A percentile compares a stretch with the other conserved stretches of the same genome.
phyloP scores from a whole-genome alignment of 1,284 basidiomycete species.

The Malassezia japonica region DNA sequence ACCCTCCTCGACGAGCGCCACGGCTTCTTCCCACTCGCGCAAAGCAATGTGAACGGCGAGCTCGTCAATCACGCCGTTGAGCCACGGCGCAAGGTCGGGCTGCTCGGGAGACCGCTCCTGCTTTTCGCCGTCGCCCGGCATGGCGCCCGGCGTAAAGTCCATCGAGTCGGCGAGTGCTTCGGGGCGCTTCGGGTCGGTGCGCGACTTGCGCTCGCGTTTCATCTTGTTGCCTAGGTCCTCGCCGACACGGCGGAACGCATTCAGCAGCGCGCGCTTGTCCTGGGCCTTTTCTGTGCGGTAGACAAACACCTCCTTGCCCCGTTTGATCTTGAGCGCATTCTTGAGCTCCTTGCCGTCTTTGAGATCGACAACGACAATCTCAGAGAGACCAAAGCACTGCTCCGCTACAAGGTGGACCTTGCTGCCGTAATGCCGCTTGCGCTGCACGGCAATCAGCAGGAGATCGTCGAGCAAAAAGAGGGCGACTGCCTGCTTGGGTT shows the following conservation, averaged over 20 bases:
- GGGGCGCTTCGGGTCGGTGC: neutral
- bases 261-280: conserved; percentile 76
- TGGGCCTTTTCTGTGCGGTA: conserved; percentile 70
- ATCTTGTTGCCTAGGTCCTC: conserved; percentile 79
- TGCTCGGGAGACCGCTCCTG: neutral
- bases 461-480: conserved; percentile 86
- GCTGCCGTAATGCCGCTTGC: conserved; percentile 50
- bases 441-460: conserved; percentile 68
- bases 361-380: conserved; percentile 85
- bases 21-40: conserved; percentile 77
- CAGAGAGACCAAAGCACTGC: conserved; percentile 77
- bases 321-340: conserved; percentile 89
- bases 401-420: conserved; percentile 69
- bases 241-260: conserved; percentile 78
- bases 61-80: conserved; percentile 81
- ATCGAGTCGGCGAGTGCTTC: conserved; percentile 1
- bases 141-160: conserved; percentile 1
- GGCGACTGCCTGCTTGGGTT: conserved; percentile 72
- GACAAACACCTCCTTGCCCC: conserved; percentile 85
- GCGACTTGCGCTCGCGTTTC: conserved; percentile 69
- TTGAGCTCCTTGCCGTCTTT: conserved; percentile 87
- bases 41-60: conserved; percentile 82
- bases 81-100: conserved; percentile 56
- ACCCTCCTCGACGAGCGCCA: conserved; percentile 71
- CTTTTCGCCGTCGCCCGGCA: neutral